Evolutionary conservation across 805 yeast species (phyloP), one percentile per base, ranked within the genome.

Genomic region (Starmera dryadoides): DNA sequence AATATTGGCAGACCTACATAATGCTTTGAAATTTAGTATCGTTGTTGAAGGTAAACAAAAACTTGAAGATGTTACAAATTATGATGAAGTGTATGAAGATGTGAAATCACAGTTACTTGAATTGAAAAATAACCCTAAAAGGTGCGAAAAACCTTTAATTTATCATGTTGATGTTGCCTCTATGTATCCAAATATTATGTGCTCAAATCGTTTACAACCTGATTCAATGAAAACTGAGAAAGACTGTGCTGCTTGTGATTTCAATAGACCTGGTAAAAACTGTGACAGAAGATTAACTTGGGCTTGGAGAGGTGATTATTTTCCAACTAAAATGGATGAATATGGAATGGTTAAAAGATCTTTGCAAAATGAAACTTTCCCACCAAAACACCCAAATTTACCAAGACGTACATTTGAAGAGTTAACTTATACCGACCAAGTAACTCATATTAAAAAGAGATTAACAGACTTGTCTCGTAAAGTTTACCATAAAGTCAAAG

Each of bases 101-200:
- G 80, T 94, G 41, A 70, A 69, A 32, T 48, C 54, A 0, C 66
- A 69, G 48, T 65, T 93, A 12, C 42, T 71, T n/a, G 84, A 71
- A 2, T 61, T 93, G 37, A 79, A 75, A 44, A 58, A 66, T 1
- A 70, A 71, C 30, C 89, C 91, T 1, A 68, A 68, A 29, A 69
- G 97, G 48, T 58, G 59, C 11, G 98, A 93, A 52, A 66, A 67
- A 10, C 99, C 99, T 0, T 66, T 86, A 35, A 93, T 93, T 46
- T 93, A 94, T 53, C 99, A 93, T 56, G 96, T 94, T 29, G 99
- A 93, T 67, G 99, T 93, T 37, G 97, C 99, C 1, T 93, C 98
- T 1, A 93, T 93, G 99, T 93, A 93, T 56, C 99, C 99, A 6
- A 93, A 93, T 56, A 93, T 93, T 58, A 93, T 93, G 98, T 87